Conservation (phyloP, 805 yeast species). For the Spathaspora hagerdaliae region DNA sequence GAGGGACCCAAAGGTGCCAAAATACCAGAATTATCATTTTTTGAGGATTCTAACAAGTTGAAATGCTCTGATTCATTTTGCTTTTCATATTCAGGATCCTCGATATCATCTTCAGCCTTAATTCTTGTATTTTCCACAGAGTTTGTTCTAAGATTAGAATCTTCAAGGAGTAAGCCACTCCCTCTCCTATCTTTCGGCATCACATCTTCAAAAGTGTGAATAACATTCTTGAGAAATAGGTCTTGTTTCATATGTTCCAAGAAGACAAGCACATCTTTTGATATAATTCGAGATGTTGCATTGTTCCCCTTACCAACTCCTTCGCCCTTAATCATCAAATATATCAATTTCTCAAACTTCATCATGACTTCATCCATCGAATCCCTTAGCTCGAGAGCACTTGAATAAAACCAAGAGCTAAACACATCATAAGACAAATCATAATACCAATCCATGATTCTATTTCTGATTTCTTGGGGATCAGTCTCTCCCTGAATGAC, state of each 20-base stretch:
- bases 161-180: not conserved
- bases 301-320: conserved; percentile 1
- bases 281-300: conserved; percentile 4
- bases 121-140: not conserved
- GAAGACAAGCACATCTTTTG: conserved; percentile 15
- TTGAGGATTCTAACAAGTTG: conserved; percentile 1
- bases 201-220: not conserved
- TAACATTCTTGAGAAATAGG: conserved; percentile 1
- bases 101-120: not conserved
- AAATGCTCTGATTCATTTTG: conserved; percentile 5
- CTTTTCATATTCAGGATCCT: conserved; percentile 3
- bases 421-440: conserved; percentile 16
- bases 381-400: not conserved
- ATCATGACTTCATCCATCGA: not conserved
- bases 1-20: no score
- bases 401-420: conserved; percentile 20
- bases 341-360: conserved; percentile 18
- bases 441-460: conserved; percentile 29
- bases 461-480: conserved; percentile 23
- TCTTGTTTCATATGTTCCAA: conserved; percentile 20
- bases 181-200: not conserved
- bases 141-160: not conserved
- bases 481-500: conserved; percentile 17
- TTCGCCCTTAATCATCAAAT: conserved; percentile 29
- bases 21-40: no score